Evolutionary conservation across 2,329 filamentous ascomycete species (phyloP), one percentile per base, ranked within the genome.

Genomic region (Periconia digitata): DNA sequence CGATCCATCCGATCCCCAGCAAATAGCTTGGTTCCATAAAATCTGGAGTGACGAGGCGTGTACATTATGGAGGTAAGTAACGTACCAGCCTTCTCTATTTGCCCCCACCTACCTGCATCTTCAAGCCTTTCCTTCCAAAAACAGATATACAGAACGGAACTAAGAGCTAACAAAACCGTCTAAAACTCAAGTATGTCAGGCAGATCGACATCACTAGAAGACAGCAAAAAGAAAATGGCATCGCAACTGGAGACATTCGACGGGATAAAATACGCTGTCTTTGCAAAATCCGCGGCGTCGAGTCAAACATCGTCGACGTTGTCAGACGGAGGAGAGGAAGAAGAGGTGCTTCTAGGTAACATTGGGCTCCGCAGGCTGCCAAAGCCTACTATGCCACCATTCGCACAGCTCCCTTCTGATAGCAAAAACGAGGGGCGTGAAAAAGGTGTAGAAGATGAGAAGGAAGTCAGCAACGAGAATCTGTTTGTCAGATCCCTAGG

Each of bases 1-100:
- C 20, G 49, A 62, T 40, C 59, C 54, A 8, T 43, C 53, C 3
- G 24, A 24, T 3, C 59, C 60, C 2, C 50, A 58, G 13, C 63
- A 66, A 41, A 40, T 65, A 13, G 50, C 54, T 38, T 62, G 59
- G 58, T 67, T 66, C 47, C 63, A 69, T 34, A 50, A 60, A 24
- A 47, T 56, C 27, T 65, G 63, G 62, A 49, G 40, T 8, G 52
- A 66, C 17, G 48, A 51, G 6, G 47, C 43, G 1, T 51, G 51
- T 23, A 69, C 64, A 38, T 38, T 49, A 16, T 67, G 63, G 64
- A 63, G 49, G 57, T 57, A 55, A n/a, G n/a, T n/a, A n/a, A n/a
- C n/a, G n/a, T n/a, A n/a, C n/a, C n/a, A n/a, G n/a, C n/a, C n/a
- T 10, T 29, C 34, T 16, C 12, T 32, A 20, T 13, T 18, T 20